Percentiles rank a stretch among this genome's conserved stretches.
Evolutionary conservation across 2,329 filamentous ascomycete genomes (phyloP).

Genomic region (Fusarium ramigenum): DNA sequence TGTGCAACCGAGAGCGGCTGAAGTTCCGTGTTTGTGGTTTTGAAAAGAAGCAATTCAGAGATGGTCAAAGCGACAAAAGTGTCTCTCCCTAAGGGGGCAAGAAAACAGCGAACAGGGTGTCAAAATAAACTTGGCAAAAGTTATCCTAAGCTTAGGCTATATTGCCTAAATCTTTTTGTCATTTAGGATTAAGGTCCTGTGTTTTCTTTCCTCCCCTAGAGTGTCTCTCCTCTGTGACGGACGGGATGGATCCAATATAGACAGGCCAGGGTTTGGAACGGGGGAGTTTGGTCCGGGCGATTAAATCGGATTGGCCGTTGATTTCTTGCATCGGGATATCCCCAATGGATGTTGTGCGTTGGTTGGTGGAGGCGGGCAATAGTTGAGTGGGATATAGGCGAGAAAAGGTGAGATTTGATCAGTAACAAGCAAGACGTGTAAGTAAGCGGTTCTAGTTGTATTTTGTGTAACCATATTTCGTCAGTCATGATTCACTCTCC

Average conservation of each 20-base stretch:
- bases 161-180: too few relatives aligned
- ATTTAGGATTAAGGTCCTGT: too few relatives aligned
- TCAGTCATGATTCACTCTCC: background rate
- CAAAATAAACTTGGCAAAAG: too few relatives aligned
- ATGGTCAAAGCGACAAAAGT: conserved; percentile 1
- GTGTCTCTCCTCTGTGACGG: background rate
- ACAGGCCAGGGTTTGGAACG: background rate
- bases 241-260: background rate
- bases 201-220: too few relatives aligned
- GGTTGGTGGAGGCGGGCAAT: background rate
- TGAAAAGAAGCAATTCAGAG: conserved; percentile 5
- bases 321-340: conserved; percentile 16
- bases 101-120: too few relatives aligned
- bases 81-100: background rate
- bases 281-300: background rate
- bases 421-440: background rate
- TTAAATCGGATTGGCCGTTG: background rate
- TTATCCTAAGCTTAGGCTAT: too few relatives aligned
- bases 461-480: background rate
- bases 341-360: conserved; percentile 8
- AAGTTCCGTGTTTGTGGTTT: background rate
- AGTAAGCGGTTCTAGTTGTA: background rate
- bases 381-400: background rate
- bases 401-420: background rate
- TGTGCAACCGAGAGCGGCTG: background rate